Evolutionary conservation across 768 basidiomycete species (phyloP).

Genomic region (Tylopilus felleus): DNA sequence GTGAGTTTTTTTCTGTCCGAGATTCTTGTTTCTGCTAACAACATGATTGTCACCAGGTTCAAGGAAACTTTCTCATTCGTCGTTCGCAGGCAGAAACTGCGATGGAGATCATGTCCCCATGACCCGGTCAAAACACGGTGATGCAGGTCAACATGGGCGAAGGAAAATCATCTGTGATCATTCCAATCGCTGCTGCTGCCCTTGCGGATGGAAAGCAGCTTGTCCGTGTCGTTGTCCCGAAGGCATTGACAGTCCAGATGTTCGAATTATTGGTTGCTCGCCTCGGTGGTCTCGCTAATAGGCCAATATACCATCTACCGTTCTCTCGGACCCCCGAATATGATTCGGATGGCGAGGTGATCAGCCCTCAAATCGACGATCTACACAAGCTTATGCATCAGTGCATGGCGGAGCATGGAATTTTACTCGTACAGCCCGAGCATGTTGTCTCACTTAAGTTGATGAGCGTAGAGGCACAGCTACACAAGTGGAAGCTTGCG

Average conservation of each 20-base stretch:
- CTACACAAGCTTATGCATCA: constrained; percentile 32
- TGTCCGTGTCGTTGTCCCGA: no score
- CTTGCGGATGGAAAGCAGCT: no score
- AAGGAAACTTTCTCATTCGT: no score
- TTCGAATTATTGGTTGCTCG: constrained; percentile 42
- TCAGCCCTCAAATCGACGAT: constrained; percentile 7
- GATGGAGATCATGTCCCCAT: constrained; percentile 43
- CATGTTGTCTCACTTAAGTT: constrained; percentile 49
- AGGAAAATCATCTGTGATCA: no score
- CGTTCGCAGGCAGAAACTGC: constrained; percentile 14
- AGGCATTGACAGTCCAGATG: constrained; percentile 16
- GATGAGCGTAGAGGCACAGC: constrained; percentile 18
- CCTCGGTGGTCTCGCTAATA: constrained; percentile 28
- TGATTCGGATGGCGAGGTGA: neutral
- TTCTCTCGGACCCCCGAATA: constrained; percentile 37
- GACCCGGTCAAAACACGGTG: constrained; percentile 31
- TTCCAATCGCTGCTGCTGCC: no score
- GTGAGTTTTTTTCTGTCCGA: constrained; percentile 16
- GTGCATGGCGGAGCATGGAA: constrained; percentile 21
- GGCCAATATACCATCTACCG: constrained; percentile 39
- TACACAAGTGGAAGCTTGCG: neutral
- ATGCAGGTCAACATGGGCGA: constrained; percentile 29
- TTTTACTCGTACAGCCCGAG: constrained; percentile 48
- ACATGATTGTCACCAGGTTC: neutral
- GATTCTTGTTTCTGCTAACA: neutral